Evolutionary conservation across 257 asterid species (phyloP).

Genomic region (Nicotiana paniculata): DNA sequence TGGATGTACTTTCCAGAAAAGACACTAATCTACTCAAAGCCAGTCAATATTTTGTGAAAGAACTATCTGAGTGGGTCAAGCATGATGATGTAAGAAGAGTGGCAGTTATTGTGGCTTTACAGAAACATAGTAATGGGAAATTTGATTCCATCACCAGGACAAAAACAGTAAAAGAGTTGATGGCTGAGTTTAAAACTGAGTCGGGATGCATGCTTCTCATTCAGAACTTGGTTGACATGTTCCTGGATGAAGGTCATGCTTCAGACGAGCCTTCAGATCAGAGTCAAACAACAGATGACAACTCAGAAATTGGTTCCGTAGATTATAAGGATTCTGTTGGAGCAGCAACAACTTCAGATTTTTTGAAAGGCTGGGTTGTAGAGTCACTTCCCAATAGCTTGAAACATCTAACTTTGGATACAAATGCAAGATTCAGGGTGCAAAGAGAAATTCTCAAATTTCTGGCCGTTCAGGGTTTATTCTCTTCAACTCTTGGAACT

Average conservation of each 20-base stretch:
- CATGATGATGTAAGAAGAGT: slow-evolving; percentile 69
- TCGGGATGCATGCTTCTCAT: slow-evolving; percentile 68
- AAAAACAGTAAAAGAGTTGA: slow-evolving; percentile 67
- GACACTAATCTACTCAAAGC: slow-evolving; percentile 91
- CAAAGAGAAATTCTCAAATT: slow-evolving; percentile 84
- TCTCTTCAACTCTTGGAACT: slow-evolving; percentile 85
- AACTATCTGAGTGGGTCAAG: slow-evolving; percentile 68
- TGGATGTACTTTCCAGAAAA: slow-evolving; percentile 76
- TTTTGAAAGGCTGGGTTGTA: slow-evolving; percentile 77
- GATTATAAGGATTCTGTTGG: slow-evolving; percentile 71
- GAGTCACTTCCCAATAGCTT: slow-evolving; percentile 67
- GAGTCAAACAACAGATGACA: slow-evolving; percentile 95
- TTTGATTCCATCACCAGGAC: slow-evolving; percentile 77
- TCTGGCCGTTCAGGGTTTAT: slow-evolving; percentile 92
- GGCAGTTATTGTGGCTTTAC: slow-evolving; percentile 81
- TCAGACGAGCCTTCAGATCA: slow-evolving; percentile 98
- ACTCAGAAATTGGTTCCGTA: slow-evolving; percentile 79
- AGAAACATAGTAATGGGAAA: slow-evolving; percentile 83
- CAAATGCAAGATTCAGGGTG: slow-evolving; percentile 59
- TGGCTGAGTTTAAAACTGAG: slow-evolving; percentile 73
- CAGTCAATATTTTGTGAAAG: slow-evolving; percentile 69
- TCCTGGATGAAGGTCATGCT: slow-evolving; percentile 73
- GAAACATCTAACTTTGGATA: slow-evolving; percentile 66
- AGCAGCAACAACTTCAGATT: slow-evolving; percentile 47
- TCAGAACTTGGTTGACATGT: slow-evolving; percentile 63